These are phyloP conservation scores for Pyrenochaeta sp. DNA, from an alignment of 2,329 filamentous ascomycete genomes.

Conservation along the genomic window DNA sequence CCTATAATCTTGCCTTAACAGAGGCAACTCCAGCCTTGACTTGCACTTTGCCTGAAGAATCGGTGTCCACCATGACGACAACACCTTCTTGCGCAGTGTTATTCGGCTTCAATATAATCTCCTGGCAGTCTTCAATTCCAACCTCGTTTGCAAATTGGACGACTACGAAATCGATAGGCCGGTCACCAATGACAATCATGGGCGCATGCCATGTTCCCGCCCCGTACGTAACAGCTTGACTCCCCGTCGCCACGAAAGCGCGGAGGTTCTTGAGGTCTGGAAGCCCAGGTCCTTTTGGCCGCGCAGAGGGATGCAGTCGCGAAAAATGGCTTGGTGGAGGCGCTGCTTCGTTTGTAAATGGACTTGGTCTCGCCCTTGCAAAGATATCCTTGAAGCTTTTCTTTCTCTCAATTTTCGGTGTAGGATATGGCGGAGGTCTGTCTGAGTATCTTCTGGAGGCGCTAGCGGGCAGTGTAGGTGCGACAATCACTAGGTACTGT, in stretches of 20 bases:
- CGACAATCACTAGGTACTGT: conserved; percentile 86
- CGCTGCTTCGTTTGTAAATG: conserved; percentile 61
- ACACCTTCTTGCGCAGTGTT: conserved; percentile 41
- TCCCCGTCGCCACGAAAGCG: conserved; percentile 80
- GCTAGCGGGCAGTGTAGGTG: conserved; percentile 72
- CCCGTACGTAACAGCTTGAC: conserved; percentile 90
- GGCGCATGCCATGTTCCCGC: conserved; percentile 96
- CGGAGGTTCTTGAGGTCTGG: conserved; percentile 76
- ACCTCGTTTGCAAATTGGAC: conserved; percentile 89
- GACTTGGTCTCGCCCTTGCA: conserved; percentile 51
- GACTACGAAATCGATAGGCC: conserved; percentile 80
- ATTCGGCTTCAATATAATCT: conserved; percentile 62
- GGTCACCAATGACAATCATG: conserved; percentile 83
- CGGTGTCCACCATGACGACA: conserved; percentile 45
- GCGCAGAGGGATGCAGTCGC: conserved; percentile 40
- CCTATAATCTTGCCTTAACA: conserved; percentile 40
- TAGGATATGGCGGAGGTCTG: conserved; percentile 55
- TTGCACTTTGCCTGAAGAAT: conserved; percentile 42
- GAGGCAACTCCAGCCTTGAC: conserved; percentile 47
- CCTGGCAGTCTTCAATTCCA: conserved; percentile 84
- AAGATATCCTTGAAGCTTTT: conserved; percentile 51
- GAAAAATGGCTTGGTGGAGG: conserved; percentile 42
- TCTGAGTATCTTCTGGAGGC: conserved; percentile 36
- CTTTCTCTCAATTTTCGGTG: conserved; percentile 38
- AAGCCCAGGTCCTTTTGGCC: conserved; percentile 62